These are phyloP conservation scores for Mycena rebaudengoi DNA, from an alignment of 768 basidiomycete genomes.

Conservation along the genomic window DNA sequence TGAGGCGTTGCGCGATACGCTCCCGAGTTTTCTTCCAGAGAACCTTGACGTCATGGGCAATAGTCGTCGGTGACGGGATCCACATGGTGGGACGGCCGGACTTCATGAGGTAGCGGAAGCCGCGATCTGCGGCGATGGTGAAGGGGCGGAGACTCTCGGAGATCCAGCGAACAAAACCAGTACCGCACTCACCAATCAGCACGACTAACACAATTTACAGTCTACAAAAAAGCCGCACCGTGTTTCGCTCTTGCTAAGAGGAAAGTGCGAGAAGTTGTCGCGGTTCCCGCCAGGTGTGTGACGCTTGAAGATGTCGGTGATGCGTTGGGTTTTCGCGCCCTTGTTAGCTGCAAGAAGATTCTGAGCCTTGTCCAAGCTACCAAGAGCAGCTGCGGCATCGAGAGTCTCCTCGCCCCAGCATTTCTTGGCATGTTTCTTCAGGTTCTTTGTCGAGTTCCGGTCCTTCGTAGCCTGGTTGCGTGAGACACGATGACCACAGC, in stretches of 20 bases:
- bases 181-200: constrained; percentile 18
- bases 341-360: not conserved
- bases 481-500: not conserved
- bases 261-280: constrained; percentile 29
- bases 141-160: constrained; percentile 32
- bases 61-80: constrained; percentile 29
- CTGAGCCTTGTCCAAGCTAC: not conserved
- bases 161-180: constrained; percentile 35
- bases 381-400: not conserved
- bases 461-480: constrained; percentile 7
- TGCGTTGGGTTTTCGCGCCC: not conserved
- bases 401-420: constrained; percentile 12
- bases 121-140: constrained; percentile 29
- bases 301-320: constrained; percentile 16
- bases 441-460: constrained; percentile 10
- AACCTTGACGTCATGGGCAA: constrained; percentile 28
- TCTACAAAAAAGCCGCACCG: constrained; percentile 24
- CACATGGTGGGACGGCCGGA: constrained; percentile 31
- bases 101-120: constrained; percentile 34
- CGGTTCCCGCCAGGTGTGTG: not conserved
- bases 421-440: not conserved
- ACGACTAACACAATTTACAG: not conserved
- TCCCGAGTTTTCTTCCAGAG: constrained; percentile 25
- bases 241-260: constrained; percentile 33
- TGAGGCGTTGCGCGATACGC: no score